Evolutionary conservation across 2,329 filamentous ascomycete species (phyloP).

Genomic region (Ceratocystis lukuohia): DNA sequence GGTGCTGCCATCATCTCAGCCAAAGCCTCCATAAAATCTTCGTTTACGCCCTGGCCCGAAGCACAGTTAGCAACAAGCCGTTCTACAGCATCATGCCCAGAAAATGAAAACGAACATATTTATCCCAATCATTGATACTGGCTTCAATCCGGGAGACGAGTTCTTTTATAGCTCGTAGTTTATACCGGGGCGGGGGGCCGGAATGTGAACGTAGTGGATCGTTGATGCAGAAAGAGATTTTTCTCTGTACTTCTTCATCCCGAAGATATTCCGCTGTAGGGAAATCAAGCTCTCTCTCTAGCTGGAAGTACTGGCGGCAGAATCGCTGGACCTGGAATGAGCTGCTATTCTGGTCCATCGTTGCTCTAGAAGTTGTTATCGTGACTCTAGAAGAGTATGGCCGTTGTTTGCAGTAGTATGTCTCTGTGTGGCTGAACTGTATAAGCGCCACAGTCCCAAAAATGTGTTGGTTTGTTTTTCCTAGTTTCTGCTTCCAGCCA

Average conservation of each 20-base stretch:
- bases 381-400: neutral
- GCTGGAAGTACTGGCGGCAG: conserved; percentile 66
- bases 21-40: conserved; percentile 60
- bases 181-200: conserved; percentile 53
- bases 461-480: neutral
- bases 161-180: conserved; percentile 57
- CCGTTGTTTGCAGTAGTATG: neutral
- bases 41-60: conserved; percentile 58
- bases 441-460: neutral
- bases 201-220: neutral
- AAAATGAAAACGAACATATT: conserved; percentile 56
- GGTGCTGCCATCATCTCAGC: conserved; percentile 50
- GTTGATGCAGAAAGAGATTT: conserved; percentile 10
- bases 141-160: conserved; percentile 57
- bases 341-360: neutral
- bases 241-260: conserved; percentile 44
- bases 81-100: neutral
- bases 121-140: conserved; percentile 66
- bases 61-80: conserved; percentile 9
- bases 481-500: neutral
- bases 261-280: conserved; percentile 48
- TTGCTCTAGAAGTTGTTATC: neutral
- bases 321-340: conserved; percentile 33
- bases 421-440: neutral
- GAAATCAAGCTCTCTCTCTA: conserved; percentile 51